Base-by-base conservation (phyloP, 495 filamentous ascomycete species). In the Penicillium waksmanii region DNA sequence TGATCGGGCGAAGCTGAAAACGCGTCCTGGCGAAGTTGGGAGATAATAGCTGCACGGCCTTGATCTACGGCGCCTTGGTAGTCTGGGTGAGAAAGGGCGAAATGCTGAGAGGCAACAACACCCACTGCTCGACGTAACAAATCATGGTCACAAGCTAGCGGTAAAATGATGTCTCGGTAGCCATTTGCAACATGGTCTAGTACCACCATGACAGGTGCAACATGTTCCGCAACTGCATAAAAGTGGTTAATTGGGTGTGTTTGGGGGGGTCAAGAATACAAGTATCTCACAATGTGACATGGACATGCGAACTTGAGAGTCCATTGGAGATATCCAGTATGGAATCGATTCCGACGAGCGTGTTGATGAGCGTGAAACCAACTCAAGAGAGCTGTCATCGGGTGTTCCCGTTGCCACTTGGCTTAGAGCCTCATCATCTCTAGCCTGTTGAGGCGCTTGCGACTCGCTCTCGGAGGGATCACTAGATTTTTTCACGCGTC, bases 61-160 rank as follows among this genome's bases (percentile, higher is more conserved):
- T 57, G 17, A 13, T 68, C 66, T 5, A 60, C 62, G 19, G 48
- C 27, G 3, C 12, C 31, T 47, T 63, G 50, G 15, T 53, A 42
- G 12, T 11, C 7, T 2, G 62, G 60, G 5, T 65, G 44, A 17
- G 50, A 21, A 5, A 56, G 36, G 9, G 58, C 51, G 48, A 93
- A 80, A 60, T 93, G 89, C 53, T 86, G 89, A 62, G 87, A 85
- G 10, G 90, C 86, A 3, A 93, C 80, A 25, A 87, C 88, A 3
- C 91, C 75, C 43, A 94, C 83, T 21, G 89, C 91, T 65, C 91
- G 88, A 87, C 92, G 92, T 7, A 94, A 78, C 10, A 89, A 86
- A 55, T 81, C 78, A 67, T 94, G 85, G 44, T 84, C 75, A 35
- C 89, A 80, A 0, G 90, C 90, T 71, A 93, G 84, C 10, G 89